These are phyloP conservation scores for Podospora sp. DNA, from an alignment of 495 filamentous ascomycete species.

Conservation along the genomic window DNA sequence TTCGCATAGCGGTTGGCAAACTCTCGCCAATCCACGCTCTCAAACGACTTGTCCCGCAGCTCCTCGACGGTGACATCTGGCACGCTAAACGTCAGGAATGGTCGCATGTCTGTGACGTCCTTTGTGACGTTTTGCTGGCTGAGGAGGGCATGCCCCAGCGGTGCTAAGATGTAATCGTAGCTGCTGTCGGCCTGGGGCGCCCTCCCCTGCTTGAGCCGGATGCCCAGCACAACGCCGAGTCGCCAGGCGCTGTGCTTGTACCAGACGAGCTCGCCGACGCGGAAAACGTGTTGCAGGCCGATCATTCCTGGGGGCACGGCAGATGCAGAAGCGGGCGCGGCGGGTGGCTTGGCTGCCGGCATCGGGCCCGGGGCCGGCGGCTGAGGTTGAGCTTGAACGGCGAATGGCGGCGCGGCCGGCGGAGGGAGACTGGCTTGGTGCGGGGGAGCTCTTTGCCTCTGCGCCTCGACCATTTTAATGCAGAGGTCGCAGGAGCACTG, in stretches of 20 bases:
- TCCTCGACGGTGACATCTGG: conserved; percentile 32
- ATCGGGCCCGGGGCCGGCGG: neutral
- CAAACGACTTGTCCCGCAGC: conserved; percentile 31
- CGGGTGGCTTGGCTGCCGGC: neutral
- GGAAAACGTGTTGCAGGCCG: conserved; percentile 38
- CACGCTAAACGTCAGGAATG: conserved; percentile 51
- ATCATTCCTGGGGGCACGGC: conserved; percentile 27
- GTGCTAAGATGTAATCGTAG: conserved; percentile 31
- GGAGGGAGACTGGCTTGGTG: neutral
- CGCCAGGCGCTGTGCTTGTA: conserved; percentile 44
- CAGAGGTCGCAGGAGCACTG: conserved; percentile 45
- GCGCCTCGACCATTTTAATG: conserved; percentile 24
- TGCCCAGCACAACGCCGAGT: conserved; percentile 40
- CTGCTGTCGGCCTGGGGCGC: conserved; percentile 22
- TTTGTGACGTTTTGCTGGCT: conserved; percentile 29
- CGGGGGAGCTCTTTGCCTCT: conserved; percentile 13
- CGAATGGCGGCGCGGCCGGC: too few species aligned
- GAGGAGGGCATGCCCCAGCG: conserved; percentile 32
- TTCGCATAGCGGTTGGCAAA: conserved; percentile 24
- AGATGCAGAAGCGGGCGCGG: conserved; percentile 7
- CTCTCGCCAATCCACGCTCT: conserved; percentile 34
- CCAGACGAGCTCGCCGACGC: conserved; percentile 49
- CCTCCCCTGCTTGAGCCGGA: conserved; percentile 16
- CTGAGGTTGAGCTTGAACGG: neutral
- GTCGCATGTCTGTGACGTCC: conserved; percentile 43